Conservation (phyloP, 345 rosid species). For the Lenwebbia sp. region DNA sequence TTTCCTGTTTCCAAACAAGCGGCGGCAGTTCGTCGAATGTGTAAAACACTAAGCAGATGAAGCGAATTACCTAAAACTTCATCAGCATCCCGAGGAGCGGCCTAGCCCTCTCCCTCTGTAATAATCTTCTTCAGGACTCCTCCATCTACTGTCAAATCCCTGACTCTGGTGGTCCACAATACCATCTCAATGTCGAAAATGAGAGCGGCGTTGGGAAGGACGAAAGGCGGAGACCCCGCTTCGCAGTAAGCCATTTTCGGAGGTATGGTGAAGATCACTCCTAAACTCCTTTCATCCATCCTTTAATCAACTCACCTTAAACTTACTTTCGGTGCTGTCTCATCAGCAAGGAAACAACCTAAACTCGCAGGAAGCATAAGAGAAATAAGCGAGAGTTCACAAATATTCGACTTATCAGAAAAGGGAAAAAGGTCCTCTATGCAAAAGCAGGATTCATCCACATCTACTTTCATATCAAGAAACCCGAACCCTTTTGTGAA, state of each 20-base stretch:
- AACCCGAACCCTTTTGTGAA: too few relatives aligned
- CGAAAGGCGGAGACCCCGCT: constrained; percentile 35
- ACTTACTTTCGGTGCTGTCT: neutral
- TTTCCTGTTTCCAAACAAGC: neutral
- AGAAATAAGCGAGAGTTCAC: neutral
- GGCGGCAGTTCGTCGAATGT: neutral
- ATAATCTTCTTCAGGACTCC: constrained; percentile 50
- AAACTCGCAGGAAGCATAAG: neutral
- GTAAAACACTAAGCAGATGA: neutral
- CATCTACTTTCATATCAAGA: too few relatives aligned
- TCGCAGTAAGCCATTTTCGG: constrained; percentile 44
- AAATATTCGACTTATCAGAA: neutral
- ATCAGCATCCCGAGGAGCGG: constrained; percentile 48
- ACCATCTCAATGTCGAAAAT: constrained; percentile 49
- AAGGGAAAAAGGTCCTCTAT: too few relatives aligned
- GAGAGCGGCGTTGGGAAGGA: constrained; percentile 58
- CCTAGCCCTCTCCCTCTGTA: constrained; percentile 52
- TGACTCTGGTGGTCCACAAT: constrained; percentile 39
- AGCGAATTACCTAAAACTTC: constrained; percentile 39
- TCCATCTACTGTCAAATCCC: constrained; percentile 49
- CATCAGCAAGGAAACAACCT: neutral
- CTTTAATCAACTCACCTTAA: constrained; percentile 36
- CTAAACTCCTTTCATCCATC: constrained; percentile 49
- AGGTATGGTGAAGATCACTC: constrained; percentile 46
- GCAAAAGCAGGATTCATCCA: too few relatives aligned